These are phyloP conservation scores for Aechmea fasciata DNA, from an alignment of 176 grass and related monocot species.

Conservation along the genomic window DNA sequence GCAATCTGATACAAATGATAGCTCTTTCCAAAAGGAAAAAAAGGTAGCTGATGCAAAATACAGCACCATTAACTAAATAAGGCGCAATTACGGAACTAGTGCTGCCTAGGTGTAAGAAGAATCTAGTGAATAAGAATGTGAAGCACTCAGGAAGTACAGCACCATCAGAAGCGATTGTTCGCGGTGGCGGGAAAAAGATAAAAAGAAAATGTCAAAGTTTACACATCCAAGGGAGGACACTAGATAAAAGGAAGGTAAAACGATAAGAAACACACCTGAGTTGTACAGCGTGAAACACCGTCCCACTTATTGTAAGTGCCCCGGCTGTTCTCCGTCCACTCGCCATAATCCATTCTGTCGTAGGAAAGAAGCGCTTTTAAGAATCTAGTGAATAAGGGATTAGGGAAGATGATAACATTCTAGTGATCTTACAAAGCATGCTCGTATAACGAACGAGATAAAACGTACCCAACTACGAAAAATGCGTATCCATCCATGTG, in stretches of 20 bases:
- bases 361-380: constrained; percentile 5
- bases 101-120: too few species aligned
- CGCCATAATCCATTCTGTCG: constrained; percentile 79
- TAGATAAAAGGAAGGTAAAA: neutral
- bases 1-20: neutral
- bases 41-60: neutral
- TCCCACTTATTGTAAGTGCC: constrained; percentile 64
- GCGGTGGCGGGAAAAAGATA: too few species aligned
- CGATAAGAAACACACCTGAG: constrained; percentile 44
- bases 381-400: constrained; percentile 4
- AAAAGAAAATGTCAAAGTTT: too few species aligned
- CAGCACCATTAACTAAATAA: too few species aligned
- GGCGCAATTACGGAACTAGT: too few species aligned
- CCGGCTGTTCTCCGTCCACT: constrained; percentile 63
- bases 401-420: neutral
- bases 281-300: constrained; percentile 58
- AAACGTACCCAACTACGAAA: constrained; percentile 78
- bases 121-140: too few species aligned
- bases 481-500: constrained; percentile 93
- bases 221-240: neutral
- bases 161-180: too few species aligned
- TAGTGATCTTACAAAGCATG: neutral
- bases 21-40: neutral
- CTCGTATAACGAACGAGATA: constrained; percentile 3
- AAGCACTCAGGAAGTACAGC: too few species aligned